Percentiles rank a stretch among this genome's conserved stretches.
phyloP scores from a whole-genome alignment of 805 yeast species.

The Ogataea henricii region DNA sequence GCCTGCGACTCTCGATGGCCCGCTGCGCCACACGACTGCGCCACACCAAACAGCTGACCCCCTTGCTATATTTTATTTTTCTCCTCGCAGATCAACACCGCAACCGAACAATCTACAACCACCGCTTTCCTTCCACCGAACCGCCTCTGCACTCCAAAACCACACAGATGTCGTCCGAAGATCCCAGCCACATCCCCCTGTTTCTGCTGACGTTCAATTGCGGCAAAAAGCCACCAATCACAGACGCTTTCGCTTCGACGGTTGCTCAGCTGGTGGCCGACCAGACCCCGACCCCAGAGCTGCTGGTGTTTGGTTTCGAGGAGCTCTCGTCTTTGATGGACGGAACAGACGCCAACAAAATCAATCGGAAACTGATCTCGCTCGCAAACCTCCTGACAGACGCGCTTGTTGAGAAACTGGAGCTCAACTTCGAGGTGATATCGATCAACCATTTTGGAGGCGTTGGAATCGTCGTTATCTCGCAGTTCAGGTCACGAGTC shows the following conservation, averaged over 20 bases:
- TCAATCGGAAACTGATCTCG: slow-evolving; percentile 40
- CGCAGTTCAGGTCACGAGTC: slow-evolving; percentile 38
- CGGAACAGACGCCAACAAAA: slow-evolving; percentile 45
- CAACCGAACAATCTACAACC: background rate
- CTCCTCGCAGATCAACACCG: background rate
- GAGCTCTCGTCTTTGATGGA: slow-evolving; percentile 61
- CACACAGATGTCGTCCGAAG: background rate
- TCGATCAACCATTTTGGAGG: slow-evolving; percentile 56
- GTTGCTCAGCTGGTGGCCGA: slow-evolving; percentile 7
- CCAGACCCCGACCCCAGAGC: slow-evolving; percentile 39
- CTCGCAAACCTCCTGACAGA: slow-evolving; percentile 39
- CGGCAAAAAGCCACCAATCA: slow-evolving; percentile 33
- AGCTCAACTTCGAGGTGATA: slow-evolving; percentile 42
- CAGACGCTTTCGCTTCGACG: slow-evolving; percentile 28
- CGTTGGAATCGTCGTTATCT: slow-evolving; percentile 53
- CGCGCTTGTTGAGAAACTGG: slow-evolving; percentile 39
- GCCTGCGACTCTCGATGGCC: too few species aligned
- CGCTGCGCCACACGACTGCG: slow-evolving; percentile 1
- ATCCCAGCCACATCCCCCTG: slow-evolving; percentile 6
- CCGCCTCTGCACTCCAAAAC: too few species aligned
- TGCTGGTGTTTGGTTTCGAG: slow-evolving; percentile 66
- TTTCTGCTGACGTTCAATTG: slow-evolving; percentile 18
- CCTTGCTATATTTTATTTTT: background rate
- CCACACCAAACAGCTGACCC: background rate
- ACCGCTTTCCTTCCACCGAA: too few species aligned